phyloP scores from a whole-genome alignment of 441 rosid genomes.

The Flueggea neowawraea region DNA sequence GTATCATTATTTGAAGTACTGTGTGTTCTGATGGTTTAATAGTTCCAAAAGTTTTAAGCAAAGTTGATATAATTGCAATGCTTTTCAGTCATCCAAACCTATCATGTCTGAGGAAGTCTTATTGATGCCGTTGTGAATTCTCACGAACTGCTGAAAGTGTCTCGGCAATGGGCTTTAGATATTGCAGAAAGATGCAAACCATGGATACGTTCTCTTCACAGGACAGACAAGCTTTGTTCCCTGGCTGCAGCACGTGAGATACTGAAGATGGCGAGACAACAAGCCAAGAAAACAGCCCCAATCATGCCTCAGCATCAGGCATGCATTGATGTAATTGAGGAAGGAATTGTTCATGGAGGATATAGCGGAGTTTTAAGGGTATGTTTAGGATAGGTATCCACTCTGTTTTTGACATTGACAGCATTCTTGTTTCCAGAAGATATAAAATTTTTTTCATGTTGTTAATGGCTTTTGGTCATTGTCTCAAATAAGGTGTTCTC shows the following conservation, averaged over 20 bases:
- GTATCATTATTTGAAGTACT: neutral
- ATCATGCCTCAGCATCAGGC: constrained; percentile 91
- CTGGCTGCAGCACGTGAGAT: constrained; percentile 75
- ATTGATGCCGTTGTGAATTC: constrained; percentile 77
- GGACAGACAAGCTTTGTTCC: constrained; percentile 84
- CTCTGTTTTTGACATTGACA: neutral
- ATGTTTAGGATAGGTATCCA: constrained; percentile 1
- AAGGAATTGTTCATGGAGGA: constrained; percentile 90
- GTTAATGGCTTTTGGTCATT: constrained; percentile 3
- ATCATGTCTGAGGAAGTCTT: constrained; percentile 85
- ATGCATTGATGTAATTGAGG: constrained; percentile 89
- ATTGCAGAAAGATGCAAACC: constrained; percentile 74
- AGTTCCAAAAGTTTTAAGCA: neutral
- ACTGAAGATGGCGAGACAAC: constrained; percentile 55
- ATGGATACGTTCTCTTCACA: constrained; percentile 79
- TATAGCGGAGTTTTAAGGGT: constrained; percentile 89
- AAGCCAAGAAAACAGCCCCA: constrained; percentile 71
- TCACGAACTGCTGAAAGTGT: constrained; percentile 68
- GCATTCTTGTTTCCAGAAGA: neutral
- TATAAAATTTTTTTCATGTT: constrained; percentile 7
- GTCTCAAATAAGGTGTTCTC: constrained; percentile 10
- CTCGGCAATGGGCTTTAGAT: constrained; percentile 87
- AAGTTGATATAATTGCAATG: constrained; percentile 6
- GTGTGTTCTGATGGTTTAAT: neutral
- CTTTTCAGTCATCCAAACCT: constrained; percentile 68